Percentiles rank a stretch among this genome's conserved stretches.
These are phyloP conservation scores for Thuja plicata DNA, from an alignment of 83 land plant species.

Conservation along the genomic window DNA sequence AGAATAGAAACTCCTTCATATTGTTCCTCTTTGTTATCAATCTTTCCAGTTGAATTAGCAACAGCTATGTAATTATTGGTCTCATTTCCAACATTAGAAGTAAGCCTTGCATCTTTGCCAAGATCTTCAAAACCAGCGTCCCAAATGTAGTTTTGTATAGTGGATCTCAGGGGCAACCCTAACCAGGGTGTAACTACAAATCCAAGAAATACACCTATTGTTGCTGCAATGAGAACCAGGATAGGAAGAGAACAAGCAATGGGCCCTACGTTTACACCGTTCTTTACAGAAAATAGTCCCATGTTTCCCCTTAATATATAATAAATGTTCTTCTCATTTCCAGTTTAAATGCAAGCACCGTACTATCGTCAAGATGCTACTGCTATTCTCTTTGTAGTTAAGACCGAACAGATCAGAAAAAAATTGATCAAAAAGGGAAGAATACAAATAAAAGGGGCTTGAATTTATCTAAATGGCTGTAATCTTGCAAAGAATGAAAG, in stretches of 20 bases:
- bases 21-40: background rate
- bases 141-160: constrained; percentile 8
- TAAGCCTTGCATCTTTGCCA: background rate
- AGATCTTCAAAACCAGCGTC: background rate
- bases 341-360: background rate
- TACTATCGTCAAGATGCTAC: background rate
- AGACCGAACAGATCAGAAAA: background rate
- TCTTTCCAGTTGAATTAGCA: background rate
- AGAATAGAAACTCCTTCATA: background rate
- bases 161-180: constrained; percentile 7
- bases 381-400: background rate
- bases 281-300: background rate
- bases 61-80: background rate
- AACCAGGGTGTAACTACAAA: constrained; percentile 10
- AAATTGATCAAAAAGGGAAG: background rate
- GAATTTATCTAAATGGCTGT: background rate
- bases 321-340: background rate
- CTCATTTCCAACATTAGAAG: background rate
- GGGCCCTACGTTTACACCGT: background rate
- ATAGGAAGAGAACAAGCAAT: background rate
- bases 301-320: background rate
- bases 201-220: background rate
- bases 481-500: background rate
- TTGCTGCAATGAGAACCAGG: background rate
- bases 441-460: background rate